These are phyloP conservation scores for Clathrus columnatus DNA, from an alignment of 768 basidiomycete genomes.

Conservation along the genomic window DNA sequence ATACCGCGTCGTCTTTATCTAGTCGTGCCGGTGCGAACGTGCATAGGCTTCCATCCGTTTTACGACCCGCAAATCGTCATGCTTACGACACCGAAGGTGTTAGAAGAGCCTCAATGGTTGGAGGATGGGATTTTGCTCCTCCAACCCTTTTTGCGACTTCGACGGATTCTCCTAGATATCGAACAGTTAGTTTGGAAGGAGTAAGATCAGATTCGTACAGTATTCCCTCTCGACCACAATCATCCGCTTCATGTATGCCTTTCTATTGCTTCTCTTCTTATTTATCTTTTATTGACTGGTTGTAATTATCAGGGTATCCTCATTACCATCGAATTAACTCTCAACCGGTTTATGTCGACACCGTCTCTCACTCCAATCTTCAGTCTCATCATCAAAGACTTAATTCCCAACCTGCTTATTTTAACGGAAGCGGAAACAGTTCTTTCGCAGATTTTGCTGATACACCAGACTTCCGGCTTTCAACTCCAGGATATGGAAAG, in stretches of 20 bases:
- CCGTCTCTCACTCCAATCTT: neutral
- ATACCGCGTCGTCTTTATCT: neutral
- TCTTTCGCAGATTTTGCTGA: neutral
- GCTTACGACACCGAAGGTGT: neutral
- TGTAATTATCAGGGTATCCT: neutral
- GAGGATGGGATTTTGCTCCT: neutral
- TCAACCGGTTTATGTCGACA: neutral
- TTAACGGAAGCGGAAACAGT: neutral
- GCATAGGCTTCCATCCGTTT: neutral
- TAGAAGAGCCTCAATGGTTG: neutral
- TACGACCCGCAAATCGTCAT: slow-evolving; percentile 1
- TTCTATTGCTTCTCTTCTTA: neutral
- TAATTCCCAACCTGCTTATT: neutral
- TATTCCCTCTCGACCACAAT: neutral
- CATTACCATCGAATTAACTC: neutral
- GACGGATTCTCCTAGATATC: neutral
- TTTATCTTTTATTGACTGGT: neutral
- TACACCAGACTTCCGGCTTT: neutral
- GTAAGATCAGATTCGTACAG: neutral
- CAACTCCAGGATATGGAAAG: neutral
- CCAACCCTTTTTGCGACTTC: neutral
- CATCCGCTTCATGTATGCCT: neutral
- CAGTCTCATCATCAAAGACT: neutral
- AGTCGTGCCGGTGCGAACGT: neutral
- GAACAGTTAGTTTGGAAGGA: neutral